Evolutionary conservation across 176 grass and related monocot species (phyloP).

Genomic region (Dactylis glomerata): DNA sequence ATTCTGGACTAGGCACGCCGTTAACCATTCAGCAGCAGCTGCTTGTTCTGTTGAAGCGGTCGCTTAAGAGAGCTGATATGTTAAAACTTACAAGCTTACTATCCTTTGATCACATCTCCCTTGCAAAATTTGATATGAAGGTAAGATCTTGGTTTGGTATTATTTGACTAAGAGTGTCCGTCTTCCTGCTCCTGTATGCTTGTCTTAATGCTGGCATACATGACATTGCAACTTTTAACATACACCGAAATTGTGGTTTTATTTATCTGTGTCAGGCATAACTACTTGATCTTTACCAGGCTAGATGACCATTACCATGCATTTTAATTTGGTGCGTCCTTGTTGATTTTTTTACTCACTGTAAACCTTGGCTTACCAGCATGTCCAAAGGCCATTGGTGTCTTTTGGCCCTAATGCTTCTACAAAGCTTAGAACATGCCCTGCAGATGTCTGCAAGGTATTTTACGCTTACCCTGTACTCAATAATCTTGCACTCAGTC

Average conservation of each 20-base stretch:
- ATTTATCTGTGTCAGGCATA: not conserved
- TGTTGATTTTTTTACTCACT: slow-evolving; percentile 22
- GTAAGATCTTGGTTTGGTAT: slow-evolving; percentile 37
- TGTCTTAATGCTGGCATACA: not conserved
- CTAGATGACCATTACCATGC: not conserved
- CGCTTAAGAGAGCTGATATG: slow-evolving; percentile 82
- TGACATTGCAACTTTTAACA: not conserved
- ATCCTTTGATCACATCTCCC: slow-evolving; percentile 71
- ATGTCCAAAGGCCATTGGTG: slow-evolving; percentile 77
- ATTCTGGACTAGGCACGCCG: slow-evolving; percentile 73
- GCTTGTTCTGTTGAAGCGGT: slow-evolving; percentile 88
- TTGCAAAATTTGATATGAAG: slow-evolving; percentile 94
- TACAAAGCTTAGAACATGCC: slow-evolving; percentile 86
- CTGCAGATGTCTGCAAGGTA: slow-evolving; percentile 90
- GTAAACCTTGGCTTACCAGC: slow-evolving; percentile 53
- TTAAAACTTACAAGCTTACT: slow-evolving; percentile 79
- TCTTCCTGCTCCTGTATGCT: not conserved
- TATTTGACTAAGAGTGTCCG: slow-evolving; percentile 11
- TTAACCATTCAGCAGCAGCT: slow-evolving; percentile 80
- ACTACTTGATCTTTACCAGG: slow-evolving; percentile 17
- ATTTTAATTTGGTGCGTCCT: not conserved
- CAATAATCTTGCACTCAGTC: not conserved
- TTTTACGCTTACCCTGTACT: slow-evolving; percentile 21
- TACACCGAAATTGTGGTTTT: not conserved
- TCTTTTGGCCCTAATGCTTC: slow-evolving; percentile 89